Percentiles rank a stretch among this genome's conserved stretches.
These are phyloP conservation scores for Fusarium musae DNA, from an alignment of 2,329 filamentous ascomycete species.

Conservation along the genomic window DNA sequence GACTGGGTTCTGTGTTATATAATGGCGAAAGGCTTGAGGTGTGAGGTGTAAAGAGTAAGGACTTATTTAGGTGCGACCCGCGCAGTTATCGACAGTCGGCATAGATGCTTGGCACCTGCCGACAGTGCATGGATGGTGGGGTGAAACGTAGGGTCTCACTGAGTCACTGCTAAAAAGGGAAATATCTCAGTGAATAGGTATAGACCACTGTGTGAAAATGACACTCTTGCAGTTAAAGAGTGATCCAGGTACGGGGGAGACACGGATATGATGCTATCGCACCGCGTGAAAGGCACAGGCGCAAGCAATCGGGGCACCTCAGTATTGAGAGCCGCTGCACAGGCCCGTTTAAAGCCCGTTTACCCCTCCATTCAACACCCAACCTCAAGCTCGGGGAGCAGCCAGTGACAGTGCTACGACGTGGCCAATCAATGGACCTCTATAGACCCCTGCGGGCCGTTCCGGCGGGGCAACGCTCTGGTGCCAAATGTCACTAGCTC, in stretches of 20 bases:
- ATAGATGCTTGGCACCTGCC: conserved; percentile 25
- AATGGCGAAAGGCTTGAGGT: conserved; percentile 22
- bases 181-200: conserved; percentile 1
- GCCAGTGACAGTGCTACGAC: conserved; percentile 14
- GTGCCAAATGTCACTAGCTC: conserved; percentile 9
- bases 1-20: conserved; percentile 31
- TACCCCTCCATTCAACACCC: conserved; percentile 27
- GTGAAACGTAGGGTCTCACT: conserved; percentile 18
- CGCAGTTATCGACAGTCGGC: conserved; percentile 24
- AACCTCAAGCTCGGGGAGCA: conserved; percentile 12
- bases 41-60: neutral
- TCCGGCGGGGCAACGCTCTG: conserved; percentile 35
- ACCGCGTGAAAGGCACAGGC: neutral
- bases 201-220: conserved; percentile 1
- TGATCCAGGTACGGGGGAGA: neutral
- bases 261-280: conserved; percentile 13
- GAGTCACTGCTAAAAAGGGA: conserved; percentile 20
- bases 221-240: neutral
- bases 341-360: conserved; percentile 9
- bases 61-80: conserved; percentile 3
- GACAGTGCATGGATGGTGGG: conserved; percentile 25
- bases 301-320: neutral
- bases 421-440: conserved; percentile 24
- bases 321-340: conserved; percentile 9
- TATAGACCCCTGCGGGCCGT: conserved; percentile 37